Evolutionary conservation across 768 basidiomycete species (phyloP), one percentile per base, ranked within the genome.

Genomic region (Leccinellum luteum): DNA sequence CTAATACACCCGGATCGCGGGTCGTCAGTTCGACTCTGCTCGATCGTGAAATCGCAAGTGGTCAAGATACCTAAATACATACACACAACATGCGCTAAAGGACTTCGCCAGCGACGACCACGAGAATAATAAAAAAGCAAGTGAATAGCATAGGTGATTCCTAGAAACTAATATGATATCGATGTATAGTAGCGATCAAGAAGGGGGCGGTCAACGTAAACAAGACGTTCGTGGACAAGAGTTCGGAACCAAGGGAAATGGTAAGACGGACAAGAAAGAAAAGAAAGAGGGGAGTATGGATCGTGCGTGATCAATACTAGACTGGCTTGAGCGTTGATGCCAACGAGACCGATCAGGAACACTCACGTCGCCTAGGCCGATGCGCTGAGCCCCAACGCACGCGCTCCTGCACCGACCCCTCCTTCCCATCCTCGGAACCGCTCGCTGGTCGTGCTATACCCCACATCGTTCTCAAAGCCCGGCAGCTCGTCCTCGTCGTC

Each of bases 381-480:
- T 2, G 67, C 71, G 31, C 71, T 73, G 56, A 92, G 77, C 7
- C 90, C 90, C 74, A 94, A 77, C 31, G 89, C 87, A 19, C 91
- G 80, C 34, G 92, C 92, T n/a, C 91, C 91, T 47, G 90, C 86
- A 31, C 92, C 91, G 19, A 75, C 73, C 14, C 81, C 81, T 8
- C 91, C 91, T 61, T 89, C 86, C 91, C 91, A 94, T 21, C 86
- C 89, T 12, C 82, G 70, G 72, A 94, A 94, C 49, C 87, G 75
- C 69, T 91, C 89, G 61, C 52, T 65, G 44, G 70, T 64, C 41
- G 65, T 68, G 44, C 68, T 66, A 55, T 72, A 68, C 45, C 60
- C 80, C 52, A 72, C 69, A 44, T 76, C 75, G 63, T 43, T 68
- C 68, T 60, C 76, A 66, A 55, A 67, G 73, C 66, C 81, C 48